Evolutionary conservation across 768 basidiomycete genomes (phyloP), one percentile per base, ranked within the genome.

Genomic region (Rhodotorula kratochvilovae): DNA sequence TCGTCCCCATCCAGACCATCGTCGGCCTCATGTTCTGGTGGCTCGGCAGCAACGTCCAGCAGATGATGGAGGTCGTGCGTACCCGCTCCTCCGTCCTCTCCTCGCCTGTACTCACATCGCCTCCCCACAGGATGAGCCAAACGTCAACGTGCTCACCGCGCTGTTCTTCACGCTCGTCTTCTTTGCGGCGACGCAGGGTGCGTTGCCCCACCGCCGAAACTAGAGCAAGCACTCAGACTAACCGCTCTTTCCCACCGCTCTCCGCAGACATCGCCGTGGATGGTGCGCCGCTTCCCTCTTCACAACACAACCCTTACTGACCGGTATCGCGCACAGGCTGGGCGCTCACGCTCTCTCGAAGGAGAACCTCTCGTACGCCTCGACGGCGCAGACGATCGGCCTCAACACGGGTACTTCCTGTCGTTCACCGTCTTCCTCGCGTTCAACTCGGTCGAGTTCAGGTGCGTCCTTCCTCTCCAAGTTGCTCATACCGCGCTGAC

Each of bases 361-460:
- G 71, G 92, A 92, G 74, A 94, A 93, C 78, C 81, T 98, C 48
- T 92, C 94, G 27, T 99, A 94, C 78, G 96, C 96, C 6, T 96
- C 93, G 27, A 98, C 94, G 13, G 97, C 95, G 68, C 96, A 99
- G 80, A 98, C 96, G 1, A 91, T 98, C 70, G 96, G 96, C 21
- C 84, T 99, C 35, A 97, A 95, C 76, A 90, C 91, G 2, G 96
- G 96, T 97, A 89, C 81, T 94, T 98, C 78, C 85, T 93, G 42
- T 93, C 92, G 4, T 98, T 96, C 79, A 99, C 96, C 15, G 92
- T 98, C 12, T 98, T 98, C 79, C 85, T 99, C 53, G 96, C 96
- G 0, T 87, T 99, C 79, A 99, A 97, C 79, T 93, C 91, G 74
- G 89, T 92, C 77, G 88, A 89, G 35, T 99, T 99, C 78, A 86